Conservation (phyloP, 306 rosid genomes). For the Prunus mongolica region DNA sequence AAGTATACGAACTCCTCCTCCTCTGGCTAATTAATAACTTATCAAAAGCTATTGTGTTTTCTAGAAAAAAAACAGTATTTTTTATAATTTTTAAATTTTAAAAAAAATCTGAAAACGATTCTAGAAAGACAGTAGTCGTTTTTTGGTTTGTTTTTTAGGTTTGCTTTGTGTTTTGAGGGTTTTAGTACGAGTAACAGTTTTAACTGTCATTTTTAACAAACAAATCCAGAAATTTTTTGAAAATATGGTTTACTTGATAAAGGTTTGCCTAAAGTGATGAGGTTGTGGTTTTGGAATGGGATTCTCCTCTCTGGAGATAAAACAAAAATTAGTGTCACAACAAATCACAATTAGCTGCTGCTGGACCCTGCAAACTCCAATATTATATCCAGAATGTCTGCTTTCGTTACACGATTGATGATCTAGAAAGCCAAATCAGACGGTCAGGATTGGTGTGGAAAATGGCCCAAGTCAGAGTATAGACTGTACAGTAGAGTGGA, state of each 20-base stretch:
- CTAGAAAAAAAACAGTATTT: neutral
- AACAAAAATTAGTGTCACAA: constrained; percentile 6
- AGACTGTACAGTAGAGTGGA: neutral
- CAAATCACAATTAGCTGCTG: neutral
- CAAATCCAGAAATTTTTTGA: neutral
- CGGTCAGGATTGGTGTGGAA: constrained; percentile 17
- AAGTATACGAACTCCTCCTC: neutral
- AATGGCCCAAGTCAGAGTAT: neutral
- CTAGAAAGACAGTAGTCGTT: too few relatives aligned
- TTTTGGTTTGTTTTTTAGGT: too few relatives aligned
- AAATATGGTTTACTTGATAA: neutral
- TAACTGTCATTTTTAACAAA: neutral
- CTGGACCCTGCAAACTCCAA: neutral
- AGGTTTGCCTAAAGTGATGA: constrained; percentile 16
- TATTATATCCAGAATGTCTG: constrained; percentile 19
- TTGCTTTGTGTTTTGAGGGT: too few relatives aligned
- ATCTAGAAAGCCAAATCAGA: constrained; percentile 9
- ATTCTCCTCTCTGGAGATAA: constrained; percentile 14
- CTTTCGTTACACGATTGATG: neutral
- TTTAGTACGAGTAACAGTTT: too few relatives aligned
- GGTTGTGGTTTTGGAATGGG: constrained; percentile 20
- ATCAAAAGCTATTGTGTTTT: neutral
- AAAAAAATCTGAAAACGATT: too few relatives aligned
- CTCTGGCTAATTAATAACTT: neutral
- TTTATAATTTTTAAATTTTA: too few relatives aligned